A percentile compares a stretch with the other conserved stretches of the same genome.
phyloP scores from a whole-genome alignment of 768 basidiomycete species.

The Mrakia hoshinonis region DNA sequence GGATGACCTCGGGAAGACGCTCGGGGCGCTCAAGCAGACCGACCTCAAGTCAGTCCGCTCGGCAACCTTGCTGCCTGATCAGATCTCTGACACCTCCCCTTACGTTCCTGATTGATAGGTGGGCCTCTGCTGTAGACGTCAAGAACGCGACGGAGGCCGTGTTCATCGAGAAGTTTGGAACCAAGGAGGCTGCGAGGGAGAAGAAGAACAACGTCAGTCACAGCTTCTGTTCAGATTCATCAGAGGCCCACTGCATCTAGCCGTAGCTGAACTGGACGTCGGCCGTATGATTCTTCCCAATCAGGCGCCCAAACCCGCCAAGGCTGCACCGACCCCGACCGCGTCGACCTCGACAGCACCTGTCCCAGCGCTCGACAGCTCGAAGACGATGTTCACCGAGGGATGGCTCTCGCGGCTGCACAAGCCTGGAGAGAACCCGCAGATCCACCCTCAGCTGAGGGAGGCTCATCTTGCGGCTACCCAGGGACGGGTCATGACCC shows the following conservation, averaged over 20 bases:
- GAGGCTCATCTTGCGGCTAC: slow-evolving; percentile 74
- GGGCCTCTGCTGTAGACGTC: slow-evolving; percentile 74
- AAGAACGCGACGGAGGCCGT: slow-evolving; percentile 69
- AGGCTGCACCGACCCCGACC: slow-evolving; percentile 16
- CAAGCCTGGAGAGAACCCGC: slow-evolving; percentile 86
- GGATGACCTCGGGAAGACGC: slow-evolving; percentile 45
- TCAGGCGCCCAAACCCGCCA: slow-evolving; percentile 32
- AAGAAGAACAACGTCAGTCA: slow-evolving; percentile 43
- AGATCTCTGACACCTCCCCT: neutral
- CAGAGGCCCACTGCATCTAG: neutral
- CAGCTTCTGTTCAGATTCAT: neutral
- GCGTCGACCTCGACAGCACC: slow-evolving; percentile 3
- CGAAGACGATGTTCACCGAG: slow-evolving; percentile 69
- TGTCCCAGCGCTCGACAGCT: neutral
- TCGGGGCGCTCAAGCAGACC: slow-evolving; percentile 22
- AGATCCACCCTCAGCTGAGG: slow-evolving; percentile 65
- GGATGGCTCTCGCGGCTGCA: slow-evolving; percentile 90
- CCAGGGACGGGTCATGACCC: slow-evolving; percentile 76
- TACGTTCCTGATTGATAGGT: slow-evolving; percentile 52
- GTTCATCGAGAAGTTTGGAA: slow-evolving; percentile 61
- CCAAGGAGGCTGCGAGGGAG: slow-evolving; percentile 57
- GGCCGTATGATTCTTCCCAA: slow-evolving; percentile 43
- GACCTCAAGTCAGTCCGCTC: neutral
- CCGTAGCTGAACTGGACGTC: neutral
- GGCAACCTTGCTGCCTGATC: neutral